Evolutionary conservation across 495 filamentous ascomycete species (phyloP).

Genomic region (Aspergillus hancockii): DNA sequence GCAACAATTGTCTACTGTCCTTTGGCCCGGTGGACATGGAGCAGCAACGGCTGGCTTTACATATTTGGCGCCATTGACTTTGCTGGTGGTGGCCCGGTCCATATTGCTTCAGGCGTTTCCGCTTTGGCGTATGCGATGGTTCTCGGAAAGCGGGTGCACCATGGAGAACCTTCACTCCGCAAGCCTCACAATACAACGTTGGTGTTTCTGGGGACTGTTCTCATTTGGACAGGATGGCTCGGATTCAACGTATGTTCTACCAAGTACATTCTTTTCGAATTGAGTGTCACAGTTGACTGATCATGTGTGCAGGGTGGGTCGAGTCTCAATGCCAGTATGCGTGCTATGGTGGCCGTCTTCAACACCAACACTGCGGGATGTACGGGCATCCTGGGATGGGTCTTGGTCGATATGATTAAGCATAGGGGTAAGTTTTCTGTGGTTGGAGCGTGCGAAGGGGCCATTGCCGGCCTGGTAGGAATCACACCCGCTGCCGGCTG

Average conservation of each 20-base stretch:
- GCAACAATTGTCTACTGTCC: conserved; percentile 62
- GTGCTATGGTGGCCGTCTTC: conserved; percentile 59
- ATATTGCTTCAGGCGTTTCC: conserved; percentile 55
- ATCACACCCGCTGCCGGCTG: conserved; percentile 66
- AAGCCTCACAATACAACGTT: conserved; percentile 58
- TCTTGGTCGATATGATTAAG: conserved; percentile 57
- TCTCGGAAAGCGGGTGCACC: conserved; percentile 52
- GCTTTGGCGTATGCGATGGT: conserved; percentile 58
- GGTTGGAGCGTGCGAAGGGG: conserved; percentile 61
- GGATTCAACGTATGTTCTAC: conserved; percentile 53
- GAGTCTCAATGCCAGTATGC: conserved; percentile 56
- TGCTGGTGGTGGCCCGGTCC: conserved; percentile 58
- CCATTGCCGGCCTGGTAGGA: conserved; percentile 64
- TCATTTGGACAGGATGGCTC: conserved; percentile 64
- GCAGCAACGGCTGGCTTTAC: conserved; percentile 57
- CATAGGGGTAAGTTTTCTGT: conserved; percentile 57
- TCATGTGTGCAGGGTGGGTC: conserved; percentile 48
- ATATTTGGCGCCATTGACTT: conserved; percentile 57
- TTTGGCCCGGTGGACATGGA: conserved; percentile 64
- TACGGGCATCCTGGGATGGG: conserved; percentile 60
- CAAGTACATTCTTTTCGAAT: neutral
- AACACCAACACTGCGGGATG: conserved; percentile 63
- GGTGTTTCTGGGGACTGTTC: conserved; percentile 57
- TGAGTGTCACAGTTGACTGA: conserved; percentile 1
- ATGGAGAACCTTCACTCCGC: conserved; percentile 41